Base-by-base conservation (phyloP, 768 basidiomycete genomes). In the Leccinum imitatum region DNA sequence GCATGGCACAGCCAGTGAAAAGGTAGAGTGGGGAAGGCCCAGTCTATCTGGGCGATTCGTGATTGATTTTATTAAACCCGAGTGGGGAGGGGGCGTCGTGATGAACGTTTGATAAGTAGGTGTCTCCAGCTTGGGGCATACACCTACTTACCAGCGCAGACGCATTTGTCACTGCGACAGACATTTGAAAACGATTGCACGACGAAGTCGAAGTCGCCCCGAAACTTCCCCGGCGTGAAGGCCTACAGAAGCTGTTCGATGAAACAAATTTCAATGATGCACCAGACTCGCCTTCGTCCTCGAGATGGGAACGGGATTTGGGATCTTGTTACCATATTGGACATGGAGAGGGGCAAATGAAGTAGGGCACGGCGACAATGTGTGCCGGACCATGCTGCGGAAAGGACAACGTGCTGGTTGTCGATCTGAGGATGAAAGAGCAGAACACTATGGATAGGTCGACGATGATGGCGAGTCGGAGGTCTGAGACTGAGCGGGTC, bases 361-460 rank as follows among this genome's bases (percentile, higher is more conserved):
- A 61, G 13, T 41, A 57, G 67, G 62, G 61, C 53, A 57, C 54
- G 59, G 56, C 60, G 66, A 52, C 39, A 41, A 41, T 41, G 39
- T 41, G 39, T 41, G 41, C 41, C 51, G 30, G 30, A 2, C 8
- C 17, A 54, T 25, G 54, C 51, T 47, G 51, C 37, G 60, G 60
- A 23, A 23, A 23, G 46, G 57, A 56, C 54, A 54, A 31, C 33
- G 39, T 31, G 60, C 50, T 41, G 44, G 67, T 46, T 51, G 33
- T 11, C 13, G 58, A 68, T 61, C 33, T 13, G 68, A 69, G 61
- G 65, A 69, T 70, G 69, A 69, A 70, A 33, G 7, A 56, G 56
- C 19, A 27, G 54, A 13, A 27, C 13, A 44, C 21, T 37, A 35
- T 13, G 50, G 19, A 6, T 6, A 39, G 15, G 15, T 17, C 14